Evolutionary conservation across 2,329 filamentous ascomycete species (phyloP).

Genomic region (Penicillium sp.): DNA sequence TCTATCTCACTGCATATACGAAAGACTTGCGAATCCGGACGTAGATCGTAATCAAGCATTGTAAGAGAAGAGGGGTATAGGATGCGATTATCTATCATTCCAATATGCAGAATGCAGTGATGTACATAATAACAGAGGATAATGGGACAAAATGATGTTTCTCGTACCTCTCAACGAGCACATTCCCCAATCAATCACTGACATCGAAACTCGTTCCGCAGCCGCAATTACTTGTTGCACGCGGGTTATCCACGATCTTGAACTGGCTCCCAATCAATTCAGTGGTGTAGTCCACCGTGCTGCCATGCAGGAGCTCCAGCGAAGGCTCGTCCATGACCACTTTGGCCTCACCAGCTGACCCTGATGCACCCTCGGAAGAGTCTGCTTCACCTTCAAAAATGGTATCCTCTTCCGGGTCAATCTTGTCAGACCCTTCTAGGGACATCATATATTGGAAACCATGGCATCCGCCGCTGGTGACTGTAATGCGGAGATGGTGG

Average conservation of each 20-base stretch:
- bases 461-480: conserved; percentile 92
- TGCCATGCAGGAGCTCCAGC: conserved; percentile 82
- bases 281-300: conserved; percentile 93
- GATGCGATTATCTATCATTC: conserved; percentile 24
- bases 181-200: conserved; percentile 50
- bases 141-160: neutral
- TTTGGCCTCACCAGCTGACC: conserved; percentile 59
- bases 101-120: conserved; percentile 14
- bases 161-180: neutral
- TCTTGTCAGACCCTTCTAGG: conserved; percentile 57
- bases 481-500: conserved; percentile 82
- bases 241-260: conserved; percentile 90
- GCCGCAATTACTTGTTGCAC: conserved; percentile 88
- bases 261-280: conserved; percentile 95
- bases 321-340: conserved; percentile 86
- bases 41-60: neutral
- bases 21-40: neutral
- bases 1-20: no score
- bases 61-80: conserved; percentile 26
- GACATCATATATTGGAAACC: conserved; percentile 98
- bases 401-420: conserved; percentile 74
- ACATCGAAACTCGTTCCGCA: conserved; percentile 98
- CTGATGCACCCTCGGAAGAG: conserved; percentile 23
- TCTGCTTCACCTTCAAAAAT: conserved; percentile 67
- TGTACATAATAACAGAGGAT: conserved; percentile 15